A percentile compares a stretch with the other conserved stretches of the same genome.
phyloP scores from a whole-genome alignment of 345 rosid genomes.

The Eucalyptus tenuipes region DNA sequence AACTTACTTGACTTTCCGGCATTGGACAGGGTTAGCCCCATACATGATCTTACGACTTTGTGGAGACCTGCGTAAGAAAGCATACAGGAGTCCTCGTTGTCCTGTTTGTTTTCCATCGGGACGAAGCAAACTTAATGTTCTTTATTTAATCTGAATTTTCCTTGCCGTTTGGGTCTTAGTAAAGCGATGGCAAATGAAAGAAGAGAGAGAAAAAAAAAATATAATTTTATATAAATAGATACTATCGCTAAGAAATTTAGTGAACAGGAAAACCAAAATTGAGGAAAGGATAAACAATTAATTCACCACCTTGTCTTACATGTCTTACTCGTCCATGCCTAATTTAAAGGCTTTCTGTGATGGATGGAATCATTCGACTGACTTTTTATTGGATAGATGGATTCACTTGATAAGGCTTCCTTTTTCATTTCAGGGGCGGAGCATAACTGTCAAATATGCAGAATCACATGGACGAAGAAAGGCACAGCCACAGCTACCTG shows the following conservation, averaged over 20 bases:
- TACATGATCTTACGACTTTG: too few species aligned
- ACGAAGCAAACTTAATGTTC: not conserved
- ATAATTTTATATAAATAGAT: not conserved
- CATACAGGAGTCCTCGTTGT: too few species aligned
- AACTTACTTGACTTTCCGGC: not conserved
- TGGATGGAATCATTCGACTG: not conserved
- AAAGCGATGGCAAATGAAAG: not conserved
- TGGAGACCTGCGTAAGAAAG: too few species aligned
- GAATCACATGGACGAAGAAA: conserved; percentile 42
- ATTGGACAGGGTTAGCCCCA: too few species aligned
- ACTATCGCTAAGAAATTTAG: not conserved
- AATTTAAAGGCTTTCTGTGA: not conserved
- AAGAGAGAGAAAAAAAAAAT: not conserved
- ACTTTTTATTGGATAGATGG: not conserved
- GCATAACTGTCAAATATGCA: conserved; percentile 40
- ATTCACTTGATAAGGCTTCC: not conserved
- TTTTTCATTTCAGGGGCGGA: conserved; percentile 30
- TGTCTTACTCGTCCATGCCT: not conserved
- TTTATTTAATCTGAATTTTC: not conserved
- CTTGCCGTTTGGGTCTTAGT: not conserved
- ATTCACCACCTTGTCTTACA: not conserved
- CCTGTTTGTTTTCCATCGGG: not conserved
- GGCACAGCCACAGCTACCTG: conserved; percentile 17
- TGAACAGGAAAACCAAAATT: not conserved
- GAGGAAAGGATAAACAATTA: not conserved